Base-by-base conservation (phyloP, 306 rosid species). In the Abrus precatorius region DNA sequence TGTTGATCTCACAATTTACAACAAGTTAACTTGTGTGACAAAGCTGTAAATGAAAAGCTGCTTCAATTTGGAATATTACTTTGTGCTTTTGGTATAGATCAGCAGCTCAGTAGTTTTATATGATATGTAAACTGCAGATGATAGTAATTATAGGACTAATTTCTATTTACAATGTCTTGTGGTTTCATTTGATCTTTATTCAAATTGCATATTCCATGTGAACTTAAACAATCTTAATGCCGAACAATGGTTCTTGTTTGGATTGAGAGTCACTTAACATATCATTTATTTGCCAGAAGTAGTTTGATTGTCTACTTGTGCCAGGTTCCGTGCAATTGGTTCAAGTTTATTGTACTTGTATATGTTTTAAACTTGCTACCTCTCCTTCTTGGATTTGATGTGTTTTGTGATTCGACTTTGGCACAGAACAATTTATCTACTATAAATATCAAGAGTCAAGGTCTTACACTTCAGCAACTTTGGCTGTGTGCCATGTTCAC, bases 161-260 rank as follows among this genome's bases (percentile, higher is more conserved):
- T 32, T 61, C 2, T 61, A 27, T 61, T 34, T n/a, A 14, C 5
- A 52, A 52, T n/a, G 4, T 55, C 61, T 14, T 55, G 10, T 55
- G 6, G 61, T 55, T 10, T 53, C 57, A 14, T 53, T 53, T 63
- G 66, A 34, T 63, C 69, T 36, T 63, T 63, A 63, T 36, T 36
- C 69, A 36, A 34, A 47, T 34, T 63, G 47, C 47, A 63, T 36
- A 63, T 63, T 4, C 11, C 70, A 63, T 12, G 28, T 38, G 27
- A 12, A 38, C 69, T 64, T n/a, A 40, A 20, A 64, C 3, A 13
- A 8, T 67, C 44, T 20, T 9, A 67, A 43, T 30, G 54, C 12
- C 54, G 5, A 67, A 43, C 6, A 43, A 3, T 67, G 72, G 72
- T 44, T 67, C 72, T 3, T 67, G 48, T 67, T 20, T 41, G 54